Percentiles rank a stretch among this genome's conserved stretches.
Conservation (phyloP, 2,329 filamentous ascomycete species). For the Fusarium subglutinans region DNA sequence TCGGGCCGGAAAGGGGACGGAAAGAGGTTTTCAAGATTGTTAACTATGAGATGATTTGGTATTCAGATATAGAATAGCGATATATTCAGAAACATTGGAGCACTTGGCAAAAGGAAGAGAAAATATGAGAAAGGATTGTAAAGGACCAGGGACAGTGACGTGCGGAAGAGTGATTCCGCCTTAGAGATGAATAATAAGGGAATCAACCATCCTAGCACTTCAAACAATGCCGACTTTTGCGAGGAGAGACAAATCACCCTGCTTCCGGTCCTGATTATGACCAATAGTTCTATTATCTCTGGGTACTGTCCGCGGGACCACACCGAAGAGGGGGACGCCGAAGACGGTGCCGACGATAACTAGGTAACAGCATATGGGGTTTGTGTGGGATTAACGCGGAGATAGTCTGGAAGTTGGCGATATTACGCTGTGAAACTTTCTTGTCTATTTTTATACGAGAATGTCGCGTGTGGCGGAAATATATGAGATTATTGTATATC, state of each 20-base stretch:
- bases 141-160: not conserved
- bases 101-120: not conserved
- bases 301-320: conserved; percentile 16
- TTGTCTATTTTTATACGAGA: not conserved
- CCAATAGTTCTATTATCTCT: conserved; percentile 13
- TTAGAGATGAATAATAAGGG: not conserved
- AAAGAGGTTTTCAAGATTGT: not conserved
- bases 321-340: conserved; percentile 23
- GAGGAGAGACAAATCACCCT: not conserved
- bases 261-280: conserved; percentile 11
- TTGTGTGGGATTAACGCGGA: conserved; percentile 18
- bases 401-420: not conserved
- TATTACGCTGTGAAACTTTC: not conserved
- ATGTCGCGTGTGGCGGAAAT: not conserved
- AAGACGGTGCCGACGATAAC: conserved; percentile 28
- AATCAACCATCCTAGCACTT: not conserved
- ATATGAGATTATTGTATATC: not conserved
- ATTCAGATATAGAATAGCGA: not conserved
- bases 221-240: conserved; percentile 13
- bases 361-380: conserved; percentile 1
- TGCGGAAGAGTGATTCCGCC: conserved; percentile 33
- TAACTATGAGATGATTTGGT: not conserved
- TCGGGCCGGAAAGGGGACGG: conserved; percentile 11
- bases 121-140: conserved; percentile 3
- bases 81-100: not conserved